Base-by-base conservation (phyloP, 345 rosid species). In the Lumnitzera littorea region DNA sequence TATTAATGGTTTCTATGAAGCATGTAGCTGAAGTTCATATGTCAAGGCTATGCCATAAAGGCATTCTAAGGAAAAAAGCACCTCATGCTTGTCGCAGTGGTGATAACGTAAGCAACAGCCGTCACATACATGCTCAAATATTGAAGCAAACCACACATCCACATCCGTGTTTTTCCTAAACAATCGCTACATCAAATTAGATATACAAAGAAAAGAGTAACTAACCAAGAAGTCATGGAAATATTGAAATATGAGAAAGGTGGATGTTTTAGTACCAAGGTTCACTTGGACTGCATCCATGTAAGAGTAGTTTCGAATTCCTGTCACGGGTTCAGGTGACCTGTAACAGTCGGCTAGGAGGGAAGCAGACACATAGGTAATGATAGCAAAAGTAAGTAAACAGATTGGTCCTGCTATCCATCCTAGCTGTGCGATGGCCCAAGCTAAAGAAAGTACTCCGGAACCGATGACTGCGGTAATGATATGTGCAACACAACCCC, bases 361-460 rank as follows among this genome's bases (percentile, higher is more conserved):
- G 65, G 48, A 72, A 13, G 84, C 63, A 15, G 89, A 82, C 52
- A 80, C 6, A 20, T 67, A 70, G 65, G 84, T 84, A 61, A 86
- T 5, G 24, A 70, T 59, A 5, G 94, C 85, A 16, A 86, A 86
- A 53, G 70, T 57, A 47, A 86, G 70, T 63, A 84, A 24, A 24
- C 62, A 43, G 24, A 53, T 25, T 2, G 94, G 94, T 13, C 89
- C 89, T 12, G 72, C 89, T 52, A 86, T 72, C 94, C 94, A 86
- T 24, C 94, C 94, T 11, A 86, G 72, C 64, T 86, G 94, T 3
- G 94, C 70, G 12, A 72, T 62, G 13, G 82, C 70, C 94, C 94
- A 86, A 43, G 89, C 84, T 63, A 82, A 61, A 5, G 89, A 86
- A 55, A 82, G 66, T 24, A 82, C 82, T 50, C 87, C 84, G 5